Percentiles rank a stretch among this genome's conserved stretches.
Conservation (phyloP, 2,329 filamentous ascomycete species). For the Paecilomyces sp. region DNA sequence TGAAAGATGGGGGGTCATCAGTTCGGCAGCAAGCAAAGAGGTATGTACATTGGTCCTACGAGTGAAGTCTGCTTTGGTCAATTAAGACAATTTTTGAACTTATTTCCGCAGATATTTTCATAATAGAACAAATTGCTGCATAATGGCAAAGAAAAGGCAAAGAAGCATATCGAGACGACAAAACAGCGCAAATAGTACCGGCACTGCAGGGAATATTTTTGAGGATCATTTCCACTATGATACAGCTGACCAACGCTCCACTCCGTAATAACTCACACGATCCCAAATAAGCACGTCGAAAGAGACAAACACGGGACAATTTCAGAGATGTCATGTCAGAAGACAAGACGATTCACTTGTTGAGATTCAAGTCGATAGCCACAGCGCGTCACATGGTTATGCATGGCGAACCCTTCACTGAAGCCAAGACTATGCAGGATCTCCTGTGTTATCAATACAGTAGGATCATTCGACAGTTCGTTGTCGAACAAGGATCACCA, state of each 20-base stretch:
- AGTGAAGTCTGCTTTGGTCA: neutral
- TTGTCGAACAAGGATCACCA: conserved; percentile 53
- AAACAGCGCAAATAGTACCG: neutral
- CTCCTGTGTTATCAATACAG: neutral
- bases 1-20: neutral
- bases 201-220: conserved; percentile 2
- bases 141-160: neutral
- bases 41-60: neutral
- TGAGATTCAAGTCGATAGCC: neutral
- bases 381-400: neutral
- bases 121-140: neutral
- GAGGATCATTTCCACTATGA: conserved; percentile 2
- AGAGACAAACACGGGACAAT: neutral
- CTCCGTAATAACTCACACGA: neutral
- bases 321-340: neutral
- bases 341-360: neutral
- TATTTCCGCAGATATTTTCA: neutral
- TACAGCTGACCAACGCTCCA: conserved; percentile 3
- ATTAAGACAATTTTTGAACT: neutral
- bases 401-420: neutral
- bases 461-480: neutral
- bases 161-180: neutral
- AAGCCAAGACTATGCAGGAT: neutral
- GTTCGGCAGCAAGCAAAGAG: neutral
- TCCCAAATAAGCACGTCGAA: neutral